Conservation (phyloP, 139 green algal genomes). For the Micractinium sp. region DNA sequence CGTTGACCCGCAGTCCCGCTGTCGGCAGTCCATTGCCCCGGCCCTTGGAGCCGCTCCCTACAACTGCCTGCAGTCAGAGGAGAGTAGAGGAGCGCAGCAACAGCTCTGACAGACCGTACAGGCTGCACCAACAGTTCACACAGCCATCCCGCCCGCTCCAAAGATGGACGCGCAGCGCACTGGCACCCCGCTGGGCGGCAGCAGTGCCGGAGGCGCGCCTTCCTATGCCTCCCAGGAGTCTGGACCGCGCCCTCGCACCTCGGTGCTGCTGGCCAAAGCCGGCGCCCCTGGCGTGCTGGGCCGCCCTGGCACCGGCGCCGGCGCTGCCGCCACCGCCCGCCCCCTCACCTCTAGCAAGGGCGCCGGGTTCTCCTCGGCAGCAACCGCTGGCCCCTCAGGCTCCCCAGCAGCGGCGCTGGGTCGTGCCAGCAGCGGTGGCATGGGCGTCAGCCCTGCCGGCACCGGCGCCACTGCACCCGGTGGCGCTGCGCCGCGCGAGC, state of each 20-base stretch:
- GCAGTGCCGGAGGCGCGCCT: too few relatives aligned
- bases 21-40: too few relatives aligned
- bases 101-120: neutral
- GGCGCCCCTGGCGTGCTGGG: neutral
- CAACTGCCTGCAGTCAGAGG: too few relatives aligned
- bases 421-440: neutral
- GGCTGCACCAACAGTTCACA: neutral
- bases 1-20: too few relatives aligned
- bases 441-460: neutral
- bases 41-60: too few relatives aligned
- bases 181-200: constrained; percentile 1
- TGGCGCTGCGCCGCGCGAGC: constrained; percentile 64
- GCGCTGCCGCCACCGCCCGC: constrained; percentile 35
- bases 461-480: neutral
- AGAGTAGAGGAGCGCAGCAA: too few relatives aligned
- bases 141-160: neutral
- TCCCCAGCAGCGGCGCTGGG: neutral
- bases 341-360: constrained; percentile 81
- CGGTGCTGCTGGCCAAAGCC: constrained; percentile 15
- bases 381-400: neutral
- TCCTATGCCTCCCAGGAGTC: too few relatives aligned
- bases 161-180: neutral
- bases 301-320: constrained; percentile 13
- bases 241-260: constrained; percentile 12
- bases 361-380: neutral